Evolutionary conservation across 1,139 yeast genomes (phyloP).

Genomic region (Chernovozyma aurita): DNA sequence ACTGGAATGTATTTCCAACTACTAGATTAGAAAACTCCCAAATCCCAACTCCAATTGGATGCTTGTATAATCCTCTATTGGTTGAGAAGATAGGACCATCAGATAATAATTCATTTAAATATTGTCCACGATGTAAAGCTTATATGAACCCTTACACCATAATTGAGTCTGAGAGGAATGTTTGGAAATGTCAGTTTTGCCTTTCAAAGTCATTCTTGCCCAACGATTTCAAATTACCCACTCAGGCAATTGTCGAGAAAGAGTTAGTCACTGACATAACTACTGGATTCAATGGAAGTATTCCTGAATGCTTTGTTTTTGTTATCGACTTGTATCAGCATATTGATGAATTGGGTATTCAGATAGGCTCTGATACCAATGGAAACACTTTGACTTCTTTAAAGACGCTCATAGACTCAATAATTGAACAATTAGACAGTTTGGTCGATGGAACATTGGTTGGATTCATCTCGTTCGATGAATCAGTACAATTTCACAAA

Average conservation of each 20-base stretch:
- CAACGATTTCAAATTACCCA: conserved; percentile 14
- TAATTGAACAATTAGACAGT: conserved; percentile 15
- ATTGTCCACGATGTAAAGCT: conserved; percentile 26
- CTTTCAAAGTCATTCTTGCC: conserved; percentile 22
- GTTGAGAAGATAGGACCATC: neutral
- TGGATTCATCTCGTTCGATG: conserved; percentile 27
- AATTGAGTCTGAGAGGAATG: conserved; percentile 25
- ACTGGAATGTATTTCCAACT: conserved; percentile 52
- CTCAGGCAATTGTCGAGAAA: conserved; percentile 12
- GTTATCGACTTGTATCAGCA: conserved; percentile 31
- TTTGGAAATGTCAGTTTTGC: conserved; percentile 44
- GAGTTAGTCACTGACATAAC: conserved; percentile 26
- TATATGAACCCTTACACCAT: conserved; percentile 27
- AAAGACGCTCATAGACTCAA: conserved; percentile 12
- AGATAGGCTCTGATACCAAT: neutral
- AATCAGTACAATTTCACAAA: conserved; percentile 23
- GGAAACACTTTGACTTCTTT: conserved; percentile 13
- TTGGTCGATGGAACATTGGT: conserved; percentile 21
- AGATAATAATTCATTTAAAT: conserved; percentile 9
- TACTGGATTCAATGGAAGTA: conserved; percentile 23
- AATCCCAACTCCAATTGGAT: conserved; percentile 35
- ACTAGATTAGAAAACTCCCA: conserved; percentile 34
- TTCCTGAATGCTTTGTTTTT: conserved; percentile 15
- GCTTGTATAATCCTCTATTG: conserved; percentile 29
- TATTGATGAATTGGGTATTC: conserved; percentile 15